Conservation (phyloP, 805 yeast genomes). For the Candida peoriensis region DNA sequence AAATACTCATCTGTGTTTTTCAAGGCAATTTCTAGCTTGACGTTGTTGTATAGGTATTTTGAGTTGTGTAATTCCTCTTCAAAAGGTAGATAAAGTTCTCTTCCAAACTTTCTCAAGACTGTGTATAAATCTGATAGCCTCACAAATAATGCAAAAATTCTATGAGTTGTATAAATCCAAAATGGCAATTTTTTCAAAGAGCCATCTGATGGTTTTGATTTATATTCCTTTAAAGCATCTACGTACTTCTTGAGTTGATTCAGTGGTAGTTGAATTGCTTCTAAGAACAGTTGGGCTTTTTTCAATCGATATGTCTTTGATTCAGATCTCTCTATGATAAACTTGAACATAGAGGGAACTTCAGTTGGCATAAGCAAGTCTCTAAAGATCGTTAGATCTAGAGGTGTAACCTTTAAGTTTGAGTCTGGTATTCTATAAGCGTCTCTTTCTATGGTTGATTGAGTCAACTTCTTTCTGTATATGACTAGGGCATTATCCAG, state of each 20-base stretch:
- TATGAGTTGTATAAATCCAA: constrained; percentile 40
- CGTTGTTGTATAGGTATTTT: constrained; percentile 27
- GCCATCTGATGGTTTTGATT: constrained; percentile 15
- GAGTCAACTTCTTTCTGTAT: constrained; percentile 27
- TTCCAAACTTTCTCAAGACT: constrained; percentile 35
- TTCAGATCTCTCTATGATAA: constrained; percentile 24
- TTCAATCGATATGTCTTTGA: constrained; percentile 23
- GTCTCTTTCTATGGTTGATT: constrained; percentile 26
- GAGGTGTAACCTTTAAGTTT: constrained; percentile 23
- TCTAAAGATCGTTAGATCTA: constrained; percentile 25
- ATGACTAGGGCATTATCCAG: constrained; percentile 25
- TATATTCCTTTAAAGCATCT: constrained; percentile 23
- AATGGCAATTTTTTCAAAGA: constrained; percentile 28
- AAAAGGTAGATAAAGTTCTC: constrained; percentile 36
- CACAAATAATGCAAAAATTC: constrained; percentile 33
- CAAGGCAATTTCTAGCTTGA: constrained; percentile 24
- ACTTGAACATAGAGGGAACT: constrained; percentile 29
- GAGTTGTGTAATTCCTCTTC: constrained; percentile 35
- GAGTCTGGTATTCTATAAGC: constrained; percentile 26
- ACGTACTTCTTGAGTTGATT: constrained; percentile 17
- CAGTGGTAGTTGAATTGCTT: constrained; percentile 21
- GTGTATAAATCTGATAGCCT: constrained; percentile 40
- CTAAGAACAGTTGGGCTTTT: constrained; percentile 22
- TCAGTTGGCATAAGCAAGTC: constrained; percentile 31
- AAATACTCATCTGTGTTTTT: constrained; percentile 32